Evolutionary conservation across 2,329 filamentous ascomycete genomes (phyloP).

Genomic region (Hortaea werneckii): DNA sequence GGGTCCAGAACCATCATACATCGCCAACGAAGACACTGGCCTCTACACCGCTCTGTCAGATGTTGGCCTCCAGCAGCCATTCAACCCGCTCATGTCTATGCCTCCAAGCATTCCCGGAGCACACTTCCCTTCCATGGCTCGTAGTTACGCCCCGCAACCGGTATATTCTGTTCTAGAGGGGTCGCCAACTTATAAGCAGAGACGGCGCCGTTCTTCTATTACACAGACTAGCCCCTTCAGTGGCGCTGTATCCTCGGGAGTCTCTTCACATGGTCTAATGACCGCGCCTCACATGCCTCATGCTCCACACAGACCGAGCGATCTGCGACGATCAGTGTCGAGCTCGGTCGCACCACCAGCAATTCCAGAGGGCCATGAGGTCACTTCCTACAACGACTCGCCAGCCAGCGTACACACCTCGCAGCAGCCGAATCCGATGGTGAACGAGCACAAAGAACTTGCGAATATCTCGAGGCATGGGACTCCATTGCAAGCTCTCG

Average conservation of each 20-base stretch:
- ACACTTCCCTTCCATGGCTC: conserved; percentile 63
- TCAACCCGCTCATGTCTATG: conserved; percentile 85
- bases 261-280: conserved; percentile 34
- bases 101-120: conserved; percentile 74
- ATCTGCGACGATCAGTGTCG: conserved; percentile 83
- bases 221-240: conserved; percentile 51
- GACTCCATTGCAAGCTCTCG: conserved; percentile 59
- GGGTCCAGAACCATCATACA: conserved; percentile 84
- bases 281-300: conserved; percentile 25
- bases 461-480: conserved; percentile 78
- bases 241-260: conserved; percentile 51
- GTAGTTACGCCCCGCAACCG: conserved; percentile 65
- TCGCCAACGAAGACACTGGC: conserved; percentile 94
- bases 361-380: conserved; percentile 42
- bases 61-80: conserved; percentile 61
- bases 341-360: conserved; percentile 72
- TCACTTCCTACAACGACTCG: conserved; percentile 67
- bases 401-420: conserved; percentile 68
- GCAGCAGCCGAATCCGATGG: conserved; percentile 44
- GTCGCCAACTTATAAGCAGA: conserved; percentile 97
- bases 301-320: conserved; percentile 69
- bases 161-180: conserved; percentile 89
- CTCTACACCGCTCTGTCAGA: conserved; percentile 93
- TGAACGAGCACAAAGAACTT: conserved; percentile 69
- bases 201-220: conserved; percentile 84